Conservation (phyloP, 495 filamentous ascomycete species). For the Massariosphaeria phaeospora region DNA sequence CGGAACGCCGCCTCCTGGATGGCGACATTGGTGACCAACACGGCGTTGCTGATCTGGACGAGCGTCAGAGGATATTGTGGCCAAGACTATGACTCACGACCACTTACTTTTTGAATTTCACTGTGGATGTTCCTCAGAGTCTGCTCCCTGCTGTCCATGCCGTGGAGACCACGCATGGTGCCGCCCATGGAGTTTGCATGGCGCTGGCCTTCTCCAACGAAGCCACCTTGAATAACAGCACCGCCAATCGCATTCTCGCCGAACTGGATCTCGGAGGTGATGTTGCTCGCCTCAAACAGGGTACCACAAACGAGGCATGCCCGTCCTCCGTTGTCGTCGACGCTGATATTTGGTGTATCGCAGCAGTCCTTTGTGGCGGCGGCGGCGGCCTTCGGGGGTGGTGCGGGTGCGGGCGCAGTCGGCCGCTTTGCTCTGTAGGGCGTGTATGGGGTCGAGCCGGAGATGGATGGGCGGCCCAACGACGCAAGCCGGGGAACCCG, state of each 20-base stretch:
- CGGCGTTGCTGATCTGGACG: too few species aligned
- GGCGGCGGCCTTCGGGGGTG: background rate
- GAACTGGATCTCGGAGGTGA: constrained; percentile 86
- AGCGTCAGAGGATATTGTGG: too few species aligned
- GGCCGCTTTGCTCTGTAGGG: background rate
- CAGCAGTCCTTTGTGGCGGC: constrained; percentile 14
- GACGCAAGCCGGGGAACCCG: background rate
- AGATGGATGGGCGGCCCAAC: background rate
- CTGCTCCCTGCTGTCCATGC: constrained; percentile 62
- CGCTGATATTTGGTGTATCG: constrained; percentile 5
- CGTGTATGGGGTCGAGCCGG: background rate
- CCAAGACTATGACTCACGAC: too few species aligned
- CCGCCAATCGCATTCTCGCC: constrained; percentile 78
- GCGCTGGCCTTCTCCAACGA: constrained; percentile 74
- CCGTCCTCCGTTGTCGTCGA: background rate
- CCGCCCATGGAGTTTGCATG: constrained; percentile 58
- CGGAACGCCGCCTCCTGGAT: constrained; percentile 59
- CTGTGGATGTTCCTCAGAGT: constrained; percentile 58
- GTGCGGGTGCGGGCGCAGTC: background rate
- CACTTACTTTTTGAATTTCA: constrained; percentile 31
- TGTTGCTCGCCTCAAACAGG: constrained; percentile 68
- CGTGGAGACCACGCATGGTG: constrained; percentile 52
- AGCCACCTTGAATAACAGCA: constrained; percentile 85
- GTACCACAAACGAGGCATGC: constrained; percentile 75
- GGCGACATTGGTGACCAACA: too few species aligned